A percentile compares a stretch with the other conserved stretches of the same genome.
phyloP scores from a whole-genome alignment of 306 rosid species.

The Lathyrus sativus region DNA sequence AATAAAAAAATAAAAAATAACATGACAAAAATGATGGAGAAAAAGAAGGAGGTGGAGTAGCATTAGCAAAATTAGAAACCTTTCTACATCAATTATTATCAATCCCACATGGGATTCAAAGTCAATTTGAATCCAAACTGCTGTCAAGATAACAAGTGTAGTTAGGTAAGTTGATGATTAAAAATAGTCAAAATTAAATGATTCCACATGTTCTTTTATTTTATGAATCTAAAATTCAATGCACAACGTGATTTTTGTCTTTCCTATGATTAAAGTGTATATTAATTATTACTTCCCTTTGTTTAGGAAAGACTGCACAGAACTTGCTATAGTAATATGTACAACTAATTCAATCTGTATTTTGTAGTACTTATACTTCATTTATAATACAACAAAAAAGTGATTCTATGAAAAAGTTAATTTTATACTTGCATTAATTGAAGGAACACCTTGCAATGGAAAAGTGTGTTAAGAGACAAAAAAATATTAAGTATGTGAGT shows the following conservation, averaged over 20 bases:
- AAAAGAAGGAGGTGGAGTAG: background rate
- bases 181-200: slow-evolving; percentile 14
- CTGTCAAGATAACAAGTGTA: slow-evolving; percentile 37
- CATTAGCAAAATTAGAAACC: slow-evolving; percentile 20
- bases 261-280: slow-evolving; percentile 20
- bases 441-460: slow-evolving; percentile 29
- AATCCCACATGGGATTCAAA: slow-evolving; percentile 41
- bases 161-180: slow-evolving; percentile 42
- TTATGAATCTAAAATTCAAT: slow-evolving; percentile 38
- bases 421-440: slow-evolving; percentile 30
- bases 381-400: too few species aligned
- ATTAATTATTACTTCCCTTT: slow-evolving; percentile 17
- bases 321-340: slow-evolving; percentile 15
- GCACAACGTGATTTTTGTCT: slow-evolving; percentile 43
- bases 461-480: slow-evolving; percentile 34
- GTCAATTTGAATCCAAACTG: slow-evolving; percentile 32
- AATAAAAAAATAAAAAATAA: background rate
- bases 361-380: too few species aligned
- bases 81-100: slow-evolving; percentile 20
- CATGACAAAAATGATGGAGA: background rate
- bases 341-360: slow-evolving; percentile 32
- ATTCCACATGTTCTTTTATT: slow-evolving; percentile 38
- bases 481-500: slow-evolving; percentile 40
- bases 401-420: slow-evolving; percentile 30
- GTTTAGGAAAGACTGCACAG: slow-evolving; percentile 17